phyloP scores from a whole-genome alignment of 176 grass and related monocot genomes.

The Eleusine indica region DNA sequence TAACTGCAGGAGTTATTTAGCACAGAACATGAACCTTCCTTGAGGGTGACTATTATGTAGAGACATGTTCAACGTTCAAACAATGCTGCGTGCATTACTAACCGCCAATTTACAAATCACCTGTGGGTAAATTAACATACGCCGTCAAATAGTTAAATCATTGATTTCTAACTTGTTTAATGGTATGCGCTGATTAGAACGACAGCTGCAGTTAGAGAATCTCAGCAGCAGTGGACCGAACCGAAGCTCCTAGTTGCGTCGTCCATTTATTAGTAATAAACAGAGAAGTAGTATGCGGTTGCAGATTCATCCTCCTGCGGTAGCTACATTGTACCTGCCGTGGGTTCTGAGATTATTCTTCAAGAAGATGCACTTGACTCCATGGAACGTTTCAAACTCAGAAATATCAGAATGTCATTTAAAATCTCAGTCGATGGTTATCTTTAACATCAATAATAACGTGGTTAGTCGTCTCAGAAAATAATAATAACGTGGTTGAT shows the following conservation, averaged over 20 bases:
- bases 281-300: background rate
- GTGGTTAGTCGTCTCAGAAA: background rate
- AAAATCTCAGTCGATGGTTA: background rate
- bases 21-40: slow-evolving; percentile 3
- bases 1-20: background rate
- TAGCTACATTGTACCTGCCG: slow-evolving; percentile 10
- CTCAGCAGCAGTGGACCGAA: background rate
- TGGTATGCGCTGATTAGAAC: background rate
- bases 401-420: background rate
- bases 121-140: background rate
- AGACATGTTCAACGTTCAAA: slow-evolving; percentile 1
- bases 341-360: background rate
- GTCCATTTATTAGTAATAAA: background rate
- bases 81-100: background rate
- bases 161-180: slow-evolving; percentile 1
- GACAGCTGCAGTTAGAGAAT: slow-evolving; percentile 14
- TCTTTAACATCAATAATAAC: background rate
- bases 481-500: background rate
- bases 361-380: background rate
- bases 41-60: background rate
- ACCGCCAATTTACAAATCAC: background rate
- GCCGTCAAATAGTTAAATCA: background rate
- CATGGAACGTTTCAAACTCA: background rate
- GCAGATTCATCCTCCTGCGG: background rate
- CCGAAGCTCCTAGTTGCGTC: background rate